A percentile compares a stretch with the other conserved stretches of the same genome.
Conservation (phyloP, 1,284 basidiomycete genomes). For the Trametes polyzona region DNA sequence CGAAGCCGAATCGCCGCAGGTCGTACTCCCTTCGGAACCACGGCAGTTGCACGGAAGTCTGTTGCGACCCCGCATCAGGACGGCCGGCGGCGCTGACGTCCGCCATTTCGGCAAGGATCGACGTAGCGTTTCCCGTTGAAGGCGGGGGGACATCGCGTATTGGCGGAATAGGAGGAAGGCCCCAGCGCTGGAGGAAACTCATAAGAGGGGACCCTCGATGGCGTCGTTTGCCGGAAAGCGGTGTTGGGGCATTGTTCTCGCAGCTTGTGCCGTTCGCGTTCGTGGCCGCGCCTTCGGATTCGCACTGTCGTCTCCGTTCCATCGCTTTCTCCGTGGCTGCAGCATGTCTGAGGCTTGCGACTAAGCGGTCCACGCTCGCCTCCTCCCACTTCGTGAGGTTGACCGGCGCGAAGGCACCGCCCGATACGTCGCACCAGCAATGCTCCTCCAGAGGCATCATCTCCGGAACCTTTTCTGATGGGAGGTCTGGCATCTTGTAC, state of each 20-base stretch:
- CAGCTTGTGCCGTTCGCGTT: conserved; percentile 5
- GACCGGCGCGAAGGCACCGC: conserved; percentile 69
- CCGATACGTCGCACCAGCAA: conserved; percentile 79
- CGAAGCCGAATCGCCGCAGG: conserved; percentile 70
- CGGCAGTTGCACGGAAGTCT: conserved; percentile 18
- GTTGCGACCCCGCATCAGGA: not conserved
- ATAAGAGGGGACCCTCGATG: not conserved
- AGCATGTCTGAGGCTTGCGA: conserved; percentile 42
- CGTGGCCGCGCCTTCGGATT: conserved; percentile 31
- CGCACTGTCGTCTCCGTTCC: conserved; percentile 22
- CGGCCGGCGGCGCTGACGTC: not conserved
- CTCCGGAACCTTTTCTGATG: conserved; percentile 37
- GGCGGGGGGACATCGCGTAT: too few species aligned
- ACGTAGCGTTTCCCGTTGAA: too few species aligned
- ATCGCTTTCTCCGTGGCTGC: conserved; percentile 31
- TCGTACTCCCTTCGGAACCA: conserved; percentile 63
- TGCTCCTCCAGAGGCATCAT: conserved; percentile 69
- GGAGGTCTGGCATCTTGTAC: conserved; percentile 36
- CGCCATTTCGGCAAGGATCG: too few species aligned
- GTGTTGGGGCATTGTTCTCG: not conserved
- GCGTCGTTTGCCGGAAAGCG: not conserved
- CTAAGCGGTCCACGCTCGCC: conserved; percentile 55
- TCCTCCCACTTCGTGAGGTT: conserved; percentile 75
- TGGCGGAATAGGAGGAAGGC: not conserved
- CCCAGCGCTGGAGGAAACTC: not conserved